Base-by-base conservation (phyloP, 2,329 filamentous ascomycete genomes). In the Pseudogymnoascus sp. region DNA sequence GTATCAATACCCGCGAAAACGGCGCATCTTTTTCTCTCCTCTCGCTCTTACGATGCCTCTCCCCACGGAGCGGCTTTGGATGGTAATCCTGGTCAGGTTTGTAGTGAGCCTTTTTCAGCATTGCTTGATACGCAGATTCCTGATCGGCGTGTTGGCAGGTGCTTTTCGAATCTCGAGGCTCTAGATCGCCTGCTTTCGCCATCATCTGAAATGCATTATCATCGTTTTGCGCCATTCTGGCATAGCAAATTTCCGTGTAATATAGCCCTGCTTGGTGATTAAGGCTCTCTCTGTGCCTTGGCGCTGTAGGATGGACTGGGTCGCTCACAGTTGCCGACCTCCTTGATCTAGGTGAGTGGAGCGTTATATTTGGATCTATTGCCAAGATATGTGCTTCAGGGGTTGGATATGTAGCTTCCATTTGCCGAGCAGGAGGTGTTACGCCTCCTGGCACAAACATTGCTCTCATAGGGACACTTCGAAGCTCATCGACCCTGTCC, bases 81-180 rank as follows among this genome's bases (percentile, higher is more conserved):
- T 21, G 48, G 15, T n/a, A 10, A n/a, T 10, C 5, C 13, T 51
- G 48, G 13, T 33, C 15, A 55, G 27, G 48, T 55, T 55, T 55
- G 48, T 55, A 55, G 35, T 59, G 38, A 31, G 58, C 58, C 35
- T 59, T 59, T 31, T 10, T 59, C 15, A 59, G 58, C 35, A 59
- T 59, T 15, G 58, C 33, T 39, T 59, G 58, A 29, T 59, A 59
- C 25, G 33, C 58, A 5, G 35, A 39, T 33, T 59, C 58, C 10
- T n/a, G 35, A 15, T 55, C 48, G 5, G 29, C 5, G 33, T n/a
- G 29, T 35, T 55, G 8, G 15, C 10, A 13, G 15, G 35, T 33
- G 29, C 10, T 7, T 13, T 33, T 13, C 15, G n/a, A 55, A 21
- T 21, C 15, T 8, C 35, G 48, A 33, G 29, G 29, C 3, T 35